phyloP scores from a whole-genome alignment of 768 basidiomycete species.

The Jaapia argillacea region DNA sequence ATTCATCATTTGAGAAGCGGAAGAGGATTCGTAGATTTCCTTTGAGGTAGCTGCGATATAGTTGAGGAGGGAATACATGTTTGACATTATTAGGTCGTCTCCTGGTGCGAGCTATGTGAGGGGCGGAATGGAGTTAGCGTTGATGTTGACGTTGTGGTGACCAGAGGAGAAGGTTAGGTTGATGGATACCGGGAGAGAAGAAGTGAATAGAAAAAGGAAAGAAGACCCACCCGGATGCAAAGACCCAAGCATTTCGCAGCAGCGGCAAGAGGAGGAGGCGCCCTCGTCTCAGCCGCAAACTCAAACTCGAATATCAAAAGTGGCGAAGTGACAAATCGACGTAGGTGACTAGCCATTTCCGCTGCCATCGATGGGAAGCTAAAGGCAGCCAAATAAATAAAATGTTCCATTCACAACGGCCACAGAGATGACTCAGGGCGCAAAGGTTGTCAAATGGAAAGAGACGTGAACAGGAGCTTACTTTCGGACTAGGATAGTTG shows the following conservation, averaged over 20 bases:
- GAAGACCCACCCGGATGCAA: constrained; percentile 63
- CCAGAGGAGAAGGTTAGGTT: too few species aligned
- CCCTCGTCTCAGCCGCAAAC: constrained; percentile 61
- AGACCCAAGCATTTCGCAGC: constrained; percentile 87
- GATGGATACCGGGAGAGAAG: constrained; percentile 5
- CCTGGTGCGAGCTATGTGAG: constrained; percentile 84
- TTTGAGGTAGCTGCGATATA: constrained; percentile 81
- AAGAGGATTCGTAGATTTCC: constrained; percentile 49
- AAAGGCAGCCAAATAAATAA: constrained; percentile 2
- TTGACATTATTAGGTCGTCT: constrained; percentile 86
- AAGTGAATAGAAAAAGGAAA: too few species aligned
- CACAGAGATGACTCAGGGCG: not conserved
- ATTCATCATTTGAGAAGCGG: constrained; percentile 29
- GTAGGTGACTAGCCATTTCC: constrained; percentile 66
- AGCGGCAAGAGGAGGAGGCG: constrained; percentile 70
- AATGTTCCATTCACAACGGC: not conserved
- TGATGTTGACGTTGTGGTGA: too few species aligned
- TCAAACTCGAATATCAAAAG: constrained; percentile 83
- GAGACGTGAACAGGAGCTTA: too few species aligned
- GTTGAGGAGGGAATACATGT: constrained; percentile 94
- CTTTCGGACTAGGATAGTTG: constrained; percentile 80
- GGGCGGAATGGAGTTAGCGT: too few species aligned
- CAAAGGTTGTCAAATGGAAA: not conserved
- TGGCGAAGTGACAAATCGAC: constrained; percentile 83
- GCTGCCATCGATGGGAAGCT: constrained; percentile 79